Evolutionary conservation across 106 monocot genomes (phyloP).

Genomic region (Allium sativum): DNA sequence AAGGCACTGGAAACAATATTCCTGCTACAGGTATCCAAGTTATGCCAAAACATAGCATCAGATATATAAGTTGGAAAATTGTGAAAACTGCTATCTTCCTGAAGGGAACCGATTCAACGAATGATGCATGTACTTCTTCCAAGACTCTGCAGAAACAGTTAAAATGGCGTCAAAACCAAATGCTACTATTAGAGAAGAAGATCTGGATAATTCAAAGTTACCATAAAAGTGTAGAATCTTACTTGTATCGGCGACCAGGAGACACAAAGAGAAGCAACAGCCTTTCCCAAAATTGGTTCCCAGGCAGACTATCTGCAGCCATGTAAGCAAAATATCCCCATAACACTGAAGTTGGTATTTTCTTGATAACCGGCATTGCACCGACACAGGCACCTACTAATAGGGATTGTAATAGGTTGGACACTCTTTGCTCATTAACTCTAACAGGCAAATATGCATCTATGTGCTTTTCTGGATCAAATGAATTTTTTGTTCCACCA

Average conservation of each 20-base stretch:
- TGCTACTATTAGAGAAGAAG: background rate
- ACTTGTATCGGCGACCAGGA: constrained; percentile 34
- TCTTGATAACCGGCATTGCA: constrained; percentile 35
- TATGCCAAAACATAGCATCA: constrained; percentile 42
- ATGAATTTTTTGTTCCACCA: constrained; percentile 12
- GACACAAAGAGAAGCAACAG: constrained; percentile 26
- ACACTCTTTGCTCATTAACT: constrained; percentile 62
- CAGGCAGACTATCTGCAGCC: constrained; percentile 40
- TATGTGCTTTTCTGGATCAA: constrained; percentile 65
- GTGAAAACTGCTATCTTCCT: constrained; percentile 36
- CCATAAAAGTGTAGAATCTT: background rate
- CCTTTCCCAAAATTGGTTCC: constrained; percentile 50
- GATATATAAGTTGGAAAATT: constrained; percentile 52
- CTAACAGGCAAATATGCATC: constrained; percentile 59
- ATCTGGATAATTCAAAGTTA: background rate
- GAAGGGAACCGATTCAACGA: constrained; percentile 55
- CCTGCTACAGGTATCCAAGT: constrained; percentile 71
- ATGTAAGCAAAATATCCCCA: constrained; percentile 51
- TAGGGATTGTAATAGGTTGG: constrained; percentile 42
- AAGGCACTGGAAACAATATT: constrained; percentile 53
- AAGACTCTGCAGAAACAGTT: constrained; percentile 32
- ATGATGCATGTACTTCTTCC: constrained; percentile 51
- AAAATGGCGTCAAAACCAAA: background rate
- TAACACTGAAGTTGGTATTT: constrained; percentile 37
- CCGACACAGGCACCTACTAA: constrained; percentile 34